These are phyloP conservation scores for Xylaria acuta DNA, from an alignment of 495 filamentous ascomycete species.

Conservation along the genomic window DNA sequence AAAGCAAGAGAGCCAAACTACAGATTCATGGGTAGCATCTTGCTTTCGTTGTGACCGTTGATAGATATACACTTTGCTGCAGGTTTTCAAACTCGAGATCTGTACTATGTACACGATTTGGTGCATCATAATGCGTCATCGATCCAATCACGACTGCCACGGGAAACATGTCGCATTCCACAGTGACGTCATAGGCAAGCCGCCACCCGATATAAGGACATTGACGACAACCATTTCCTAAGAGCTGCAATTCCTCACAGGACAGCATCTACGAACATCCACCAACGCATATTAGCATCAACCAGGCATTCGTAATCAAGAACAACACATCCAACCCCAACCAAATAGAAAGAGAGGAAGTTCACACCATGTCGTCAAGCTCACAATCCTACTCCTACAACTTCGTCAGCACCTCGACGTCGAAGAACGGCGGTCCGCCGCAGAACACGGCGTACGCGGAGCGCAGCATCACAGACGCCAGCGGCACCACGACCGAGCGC, in stretches of 20 bases:
- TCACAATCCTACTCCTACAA: slow-evolving; percentile 27
- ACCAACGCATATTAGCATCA: background rate
- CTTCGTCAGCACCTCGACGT: slow-evolving; percentile 32
- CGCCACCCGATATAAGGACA: background rate
- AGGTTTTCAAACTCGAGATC: too few species aligned
- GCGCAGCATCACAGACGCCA: slow-evolving; percentile 22
- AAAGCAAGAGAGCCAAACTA: background rate
- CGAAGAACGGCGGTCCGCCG: slow-evolving; percentile 18
- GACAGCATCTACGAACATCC: background rate
- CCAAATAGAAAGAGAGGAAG: background rate
- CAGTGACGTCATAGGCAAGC: slow-evolving; percentile 24
- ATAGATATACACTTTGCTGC: background rate
- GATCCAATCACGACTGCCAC: background rate
- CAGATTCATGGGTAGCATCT: background rate
- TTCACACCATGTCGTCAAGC: slow-evolving; percentile 12
- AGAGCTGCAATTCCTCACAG: background rate
- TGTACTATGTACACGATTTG: background rate
- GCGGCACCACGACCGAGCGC: slow-evolving; percentile 24
- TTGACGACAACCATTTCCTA: background rate
- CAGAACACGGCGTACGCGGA: slow-evolving; percentile 19
- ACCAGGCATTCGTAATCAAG: background rate
- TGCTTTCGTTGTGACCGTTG: background rate
- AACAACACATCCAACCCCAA: background rate
- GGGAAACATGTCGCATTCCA: background rate
- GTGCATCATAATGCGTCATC: background rate